Conservation (phyloP, 2,329 filamentous ascomycete species). For the Xylaria sp. region DNA sequence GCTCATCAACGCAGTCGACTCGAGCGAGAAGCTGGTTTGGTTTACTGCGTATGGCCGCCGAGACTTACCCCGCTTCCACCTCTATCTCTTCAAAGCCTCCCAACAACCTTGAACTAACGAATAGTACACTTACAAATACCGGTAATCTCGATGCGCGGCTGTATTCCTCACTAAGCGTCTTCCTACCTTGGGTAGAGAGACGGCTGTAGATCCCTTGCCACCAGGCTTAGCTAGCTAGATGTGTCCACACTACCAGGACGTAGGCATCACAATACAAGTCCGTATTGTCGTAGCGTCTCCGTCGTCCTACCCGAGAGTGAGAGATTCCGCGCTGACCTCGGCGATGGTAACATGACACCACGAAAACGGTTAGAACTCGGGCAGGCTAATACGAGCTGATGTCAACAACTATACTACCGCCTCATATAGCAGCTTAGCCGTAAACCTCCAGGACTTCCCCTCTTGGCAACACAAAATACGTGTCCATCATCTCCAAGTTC, state of each 20-base stretch:
- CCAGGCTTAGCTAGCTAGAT: not conserved
- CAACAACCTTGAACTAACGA: not conserved
- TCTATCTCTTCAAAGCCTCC: not conserved
- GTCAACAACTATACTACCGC: not conserved
- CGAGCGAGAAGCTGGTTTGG: conserved; percentile 10
- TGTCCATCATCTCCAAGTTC: conserved; percentile 4
- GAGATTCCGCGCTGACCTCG: conserved; percentile 1
- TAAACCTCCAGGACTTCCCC: conserved; percentile 10
- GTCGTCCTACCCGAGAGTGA: conserved; percentile 7
- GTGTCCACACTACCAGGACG: not conserved
- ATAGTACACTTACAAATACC: not conserved
- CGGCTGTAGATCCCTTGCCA: not conserved
- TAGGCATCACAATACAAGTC: not conserved
- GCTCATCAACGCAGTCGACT: not conserved
- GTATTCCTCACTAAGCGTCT: not conserved
- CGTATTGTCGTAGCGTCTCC: conserved; percentile 6
- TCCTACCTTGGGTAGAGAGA: not conserved
- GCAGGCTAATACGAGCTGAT: conserved; percentile 23
- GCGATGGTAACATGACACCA: conserved; percentile 12
- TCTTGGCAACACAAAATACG: conserved; percentile 20
- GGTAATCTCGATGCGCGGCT: not conserved
- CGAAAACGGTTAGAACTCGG: conserved; percentile 21
- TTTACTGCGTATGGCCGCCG: conserved; percentile 15
- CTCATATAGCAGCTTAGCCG: conserved; percentile 5
- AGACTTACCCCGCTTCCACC: conserved; percentile 24